These are phyloP conservation scores for Bertia moriformis DNA, from an alignment of 2,329 filamentous ascomycete genomes.

Conservation along the genomic window DNA sequence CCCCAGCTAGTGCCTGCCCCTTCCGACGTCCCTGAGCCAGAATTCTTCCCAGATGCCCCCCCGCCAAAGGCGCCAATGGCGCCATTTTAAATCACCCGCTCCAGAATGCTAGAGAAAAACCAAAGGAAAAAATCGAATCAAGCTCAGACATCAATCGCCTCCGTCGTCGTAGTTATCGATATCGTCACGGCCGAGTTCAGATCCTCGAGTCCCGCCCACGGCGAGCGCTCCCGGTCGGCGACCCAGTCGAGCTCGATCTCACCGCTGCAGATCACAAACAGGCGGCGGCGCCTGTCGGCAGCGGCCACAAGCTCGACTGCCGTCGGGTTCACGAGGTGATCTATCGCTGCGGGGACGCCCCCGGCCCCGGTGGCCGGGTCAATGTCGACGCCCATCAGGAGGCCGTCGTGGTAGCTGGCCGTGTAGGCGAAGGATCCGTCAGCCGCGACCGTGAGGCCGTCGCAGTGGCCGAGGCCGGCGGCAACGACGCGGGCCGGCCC, in stretches of 20 bases:
- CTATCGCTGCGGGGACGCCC: constrained; percentile 7
- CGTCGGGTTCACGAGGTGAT: constrained; percentile 13
- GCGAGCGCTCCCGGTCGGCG: constrained; percentile 8
- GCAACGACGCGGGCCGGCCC: not conserved
- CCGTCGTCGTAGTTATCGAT: not conserved
- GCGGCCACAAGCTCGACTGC: constrained; percentile 8
- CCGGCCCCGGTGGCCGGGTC: constrained; percentile 8
- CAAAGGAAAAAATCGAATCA: too few relatives aligned
- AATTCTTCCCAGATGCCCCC: too few relatives aligned
- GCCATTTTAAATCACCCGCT: too few relatives aligned
- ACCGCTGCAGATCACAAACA: constrained; percentile 14
- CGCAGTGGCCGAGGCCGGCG: constrained; percentile 11
- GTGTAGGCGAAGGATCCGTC: constrained; percentile 11
- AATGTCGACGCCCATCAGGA: constrained; percentile 10
- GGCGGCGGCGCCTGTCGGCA: constrained; percentile 7
- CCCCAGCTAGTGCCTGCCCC: too few relatives aligned
- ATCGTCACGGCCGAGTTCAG: constrained; percentile 10
- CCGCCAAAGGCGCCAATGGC: too few relatives aligned
- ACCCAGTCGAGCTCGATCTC: constrained; percentile 15
- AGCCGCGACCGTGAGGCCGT: constrained; percentile 10
- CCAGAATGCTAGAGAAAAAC: too few relatives aligned
- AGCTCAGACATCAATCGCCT: too few relatives aligned
- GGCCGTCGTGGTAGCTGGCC: constrained; percentile 5
- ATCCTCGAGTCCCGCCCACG: constrained; percentile 11
- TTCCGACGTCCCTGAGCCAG: too few relatives aligned